Evolutionary conservation across 2,329 filamentous ascomycete species (phyloP), one percentile per base, ranked within the genome.

Genomic region (Pseudopithomyces chartarum): DNA sequence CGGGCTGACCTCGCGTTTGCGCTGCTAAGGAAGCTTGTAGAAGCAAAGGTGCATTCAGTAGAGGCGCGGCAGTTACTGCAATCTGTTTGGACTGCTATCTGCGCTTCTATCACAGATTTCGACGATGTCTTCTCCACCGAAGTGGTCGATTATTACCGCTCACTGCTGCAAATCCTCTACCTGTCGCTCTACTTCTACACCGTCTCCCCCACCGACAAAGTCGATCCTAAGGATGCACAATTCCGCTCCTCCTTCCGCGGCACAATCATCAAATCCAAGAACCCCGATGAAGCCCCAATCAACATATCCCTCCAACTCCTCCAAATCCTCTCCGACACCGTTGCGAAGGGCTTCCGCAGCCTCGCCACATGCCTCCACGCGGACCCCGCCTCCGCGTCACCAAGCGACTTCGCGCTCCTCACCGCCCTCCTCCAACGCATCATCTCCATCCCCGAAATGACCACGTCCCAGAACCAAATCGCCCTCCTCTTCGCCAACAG

Each of bases 391-490:
- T 82, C 85, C 17, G 85, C 88, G 50, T 83, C 83, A 1, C 90
- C 92, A 0, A 89, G 90, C 55, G 95, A 99, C 71, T 87, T 99
- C 62, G 89, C 89, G 2, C 86, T 98, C 40, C 78, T 99, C 43
- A 97, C 92, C 11, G 93, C 91, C 3, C 89, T 98, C 43, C 79
- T 98, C 36, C 93, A 97, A 75, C 90, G 90, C 32, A 90, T 91
- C 64, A 82, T 98, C 15, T 87, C 87, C 60, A 84, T 97, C 29
- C 91, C 92, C 0, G 88, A 89, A 46, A 88, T 92, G 80, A 81
- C 85, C 1, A 85, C 86, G 45, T 87, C 92, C 70, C 80, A 80
- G 45, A 63, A 73, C 1, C 76, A 80, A 60, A 74, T 81, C 32
- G 73, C 79, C 1, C 68, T 81, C 32, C 68, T 75, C n/a, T 75